Evolutionary conservation across 768 basidiomycete species (phyloP), one percentile per base, ranked within the genome.

Genomic region (Amanita pallidorosea): DNA sequence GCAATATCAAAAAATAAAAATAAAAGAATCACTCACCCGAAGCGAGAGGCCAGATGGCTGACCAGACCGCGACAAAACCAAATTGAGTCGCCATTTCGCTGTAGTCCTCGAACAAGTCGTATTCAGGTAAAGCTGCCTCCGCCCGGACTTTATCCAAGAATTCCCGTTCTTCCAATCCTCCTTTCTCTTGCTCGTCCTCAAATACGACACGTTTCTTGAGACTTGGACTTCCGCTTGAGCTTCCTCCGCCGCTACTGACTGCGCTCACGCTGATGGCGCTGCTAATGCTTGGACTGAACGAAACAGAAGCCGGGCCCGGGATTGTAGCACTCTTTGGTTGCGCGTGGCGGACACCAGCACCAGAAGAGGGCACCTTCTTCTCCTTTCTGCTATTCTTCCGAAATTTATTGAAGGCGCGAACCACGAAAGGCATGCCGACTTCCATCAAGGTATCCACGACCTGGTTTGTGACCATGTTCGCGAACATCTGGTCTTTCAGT

Each of bases 51-150:
- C 93, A 98, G 53, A 94, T 89, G 27, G 89, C 83, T 42, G 83
- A 88, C 91, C 93, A 98, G 18, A 97, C 70, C 7, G 81, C 81
- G 27, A 97, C 81, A 61, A 95, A 93, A 0, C 95, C 94, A 63
- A 95, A 96, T 60, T 94, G 91, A 7, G 87, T 85, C 13, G 88
- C 88, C 94, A 99, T 97, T 69, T 99, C 96, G 59, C 81, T 82
- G 65, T 95, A 99, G 67, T 97, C 95, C 47, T 72, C 78, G 59
- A 90, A 93, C 5, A 86, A 70, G 33, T 82, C 77, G 59, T 94
- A 93, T 35, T 82, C 82, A 0, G 93, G 88, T 44, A 94, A 70
- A 22, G 79, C 77, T 5, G 84, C 83, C 67, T 98, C 85, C 45
- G 70, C 69, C 52, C 91, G 72, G 22, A 96, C 84, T 43, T 74